These are phyloP conservation scores for Macrophomina pseudophaseolina DNA, from an alignment of 2,329 filamentous ascomycete genomes.

Conservation along the genomic window DNA sequence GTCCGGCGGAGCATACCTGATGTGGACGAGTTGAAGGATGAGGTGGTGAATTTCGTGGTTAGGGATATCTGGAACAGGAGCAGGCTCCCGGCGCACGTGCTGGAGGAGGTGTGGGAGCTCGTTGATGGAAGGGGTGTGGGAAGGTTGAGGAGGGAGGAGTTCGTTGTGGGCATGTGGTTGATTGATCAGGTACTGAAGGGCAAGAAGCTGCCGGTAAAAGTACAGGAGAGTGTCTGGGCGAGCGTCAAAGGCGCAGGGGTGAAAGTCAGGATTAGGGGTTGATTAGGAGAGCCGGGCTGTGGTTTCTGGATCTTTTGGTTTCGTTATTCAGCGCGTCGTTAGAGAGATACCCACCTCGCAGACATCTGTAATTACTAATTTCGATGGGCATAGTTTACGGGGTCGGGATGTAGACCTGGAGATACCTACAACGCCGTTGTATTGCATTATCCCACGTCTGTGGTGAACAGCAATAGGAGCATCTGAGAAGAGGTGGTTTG, in stretches of 20 bases:
- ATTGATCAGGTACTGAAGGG: conserved; percentile 82
- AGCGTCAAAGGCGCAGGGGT: conserved; percentile 61
- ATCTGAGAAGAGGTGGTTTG: too few relatives aligned
- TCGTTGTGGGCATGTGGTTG: conserved; percentile 83
- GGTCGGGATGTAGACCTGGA: too few relatives aligned
- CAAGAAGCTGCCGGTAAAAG: conserved; percentile 73
- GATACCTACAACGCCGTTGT: too few relatives aligned
- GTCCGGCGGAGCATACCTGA: not conserved
- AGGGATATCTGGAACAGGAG: conserved; percentile 78
- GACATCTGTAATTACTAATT: too few relatives aligned
- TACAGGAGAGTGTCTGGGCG: conserved; percentile 76
- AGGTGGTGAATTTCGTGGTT: conserved; percentile 71
- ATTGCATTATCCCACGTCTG: too few relatives aligned
- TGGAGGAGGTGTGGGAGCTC: conserved; percentile 78
- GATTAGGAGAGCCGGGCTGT: not conserved
- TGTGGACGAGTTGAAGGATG: conserved; percentile 29
- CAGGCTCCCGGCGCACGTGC: conserved; percentile 68
- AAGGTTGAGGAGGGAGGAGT: conserved; percentile 69
- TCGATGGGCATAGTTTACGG: too few relatives aligned
- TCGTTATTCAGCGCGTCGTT: not conserved
- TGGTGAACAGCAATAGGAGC: too few relatives aligned
- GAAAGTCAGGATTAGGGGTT: conserved; percentile 33
- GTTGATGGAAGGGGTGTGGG: conserved; percentile 66
- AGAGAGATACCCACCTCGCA: not conserved
- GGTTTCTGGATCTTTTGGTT: not conserved